Evolutionary conservation across 169 alveolate genomes (phyloP).

Genomic region (Theileria annulata): DNA sequence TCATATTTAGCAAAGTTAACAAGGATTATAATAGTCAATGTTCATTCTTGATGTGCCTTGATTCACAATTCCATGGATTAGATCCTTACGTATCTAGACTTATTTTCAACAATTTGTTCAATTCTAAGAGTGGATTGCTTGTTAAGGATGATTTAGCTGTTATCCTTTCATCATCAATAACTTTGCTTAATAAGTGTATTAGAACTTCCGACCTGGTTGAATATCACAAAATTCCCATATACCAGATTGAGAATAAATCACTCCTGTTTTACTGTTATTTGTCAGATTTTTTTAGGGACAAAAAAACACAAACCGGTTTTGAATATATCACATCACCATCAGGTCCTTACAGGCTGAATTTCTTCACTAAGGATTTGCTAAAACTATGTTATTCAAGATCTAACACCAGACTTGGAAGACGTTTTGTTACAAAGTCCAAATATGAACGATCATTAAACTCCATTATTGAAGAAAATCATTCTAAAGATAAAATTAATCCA

Average conservation of each 20-base stretch:
- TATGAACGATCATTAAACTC: neutral
- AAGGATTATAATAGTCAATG: conserved; percentile 16
- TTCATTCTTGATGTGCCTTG: conserved; percentile 65
- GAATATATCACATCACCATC: no score
- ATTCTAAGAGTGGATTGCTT: conserved; percentile 24
- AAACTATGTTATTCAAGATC: neutral
- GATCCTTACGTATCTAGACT: conserved; percentile 64
- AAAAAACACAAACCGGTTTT: no score
- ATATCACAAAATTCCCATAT: no score
- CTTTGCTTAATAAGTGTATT: neutral
- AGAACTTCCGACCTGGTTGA: no score
- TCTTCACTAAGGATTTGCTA: neutral
- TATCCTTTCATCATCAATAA: conserved; percentile 8
- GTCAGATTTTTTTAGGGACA: neutral
- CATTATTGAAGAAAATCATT: neutral
- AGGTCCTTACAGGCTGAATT: no score
- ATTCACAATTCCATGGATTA: conserved; percentile 64
- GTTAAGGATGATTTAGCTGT: conserved; percentile 39
- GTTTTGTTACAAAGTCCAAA: neutral
- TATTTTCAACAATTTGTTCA: conserved; percentile 68
- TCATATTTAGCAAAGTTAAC: conserved; percentile 54
- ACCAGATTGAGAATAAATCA: no score
- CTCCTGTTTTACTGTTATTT: no score
- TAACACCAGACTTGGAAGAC: neutral
- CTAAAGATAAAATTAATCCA: neutral